phyloP scores from a whole-genome alignment of 495 filamentous ascomycete genomes.

The Hamigera avellanea region DNA sequence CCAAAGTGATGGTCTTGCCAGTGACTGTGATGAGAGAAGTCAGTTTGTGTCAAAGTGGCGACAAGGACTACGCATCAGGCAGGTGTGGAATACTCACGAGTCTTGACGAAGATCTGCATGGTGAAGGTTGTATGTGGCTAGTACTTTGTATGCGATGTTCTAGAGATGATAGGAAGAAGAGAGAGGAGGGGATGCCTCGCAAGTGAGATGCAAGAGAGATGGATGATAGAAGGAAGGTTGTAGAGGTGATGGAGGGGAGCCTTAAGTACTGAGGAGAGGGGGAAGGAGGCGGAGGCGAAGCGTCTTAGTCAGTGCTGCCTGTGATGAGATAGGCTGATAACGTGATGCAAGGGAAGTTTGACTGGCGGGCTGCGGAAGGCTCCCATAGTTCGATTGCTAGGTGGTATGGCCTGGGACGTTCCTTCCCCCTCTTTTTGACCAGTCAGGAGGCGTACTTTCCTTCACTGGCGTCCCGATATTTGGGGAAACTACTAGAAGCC shows the following conservation, averaged over 20 bases:
- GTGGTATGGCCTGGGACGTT: not conserved
- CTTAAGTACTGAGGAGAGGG: slow-evolving; percentile 15
- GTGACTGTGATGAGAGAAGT: slow-evolving; percentile 41
- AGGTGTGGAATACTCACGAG: slow-evolving; percentile 48
- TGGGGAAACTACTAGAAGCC: too few relatives aligned
- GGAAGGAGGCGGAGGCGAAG: slow-evolving; percentile 23
- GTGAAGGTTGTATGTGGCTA: slow-evolving; percentile 8
- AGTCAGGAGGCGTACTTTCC: too few relatives aligned
- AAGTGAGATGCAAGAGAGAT: slow-evolving; percentile 8
- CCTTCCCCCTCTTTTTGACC: not conserved
- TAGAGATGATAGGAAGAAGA: slow-evolving; percentile 5
- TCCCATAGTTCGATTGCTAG: not conserved
- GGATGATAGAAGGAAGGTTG: slow-evolving; percentile 3
- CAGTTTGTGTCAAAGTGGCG: slow-evolving; percentile 7
- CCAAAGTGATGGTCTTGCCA: slow-evolving; percentile 98
- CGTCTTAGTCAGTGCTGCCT: slow-evolving; percentile 28
- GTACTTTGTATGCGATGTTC: too few relatives aligned
- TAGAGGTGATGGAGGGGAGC: slow-evolving; percentile 7
- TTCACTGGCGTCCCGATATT: too few relatives aligned
- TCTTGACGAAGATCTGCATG: slow-evolving; percentile 99
- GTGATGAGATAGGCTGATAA: slow-evolving; percentile 25
- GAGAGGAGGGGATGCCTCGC: slow-evolving; percentile 12
- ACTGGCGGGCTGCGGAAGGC: not conserved
- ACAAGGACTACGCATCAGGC: not conserved
- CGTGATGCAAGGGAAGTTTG: slow-evolving; percentile 17